Conservation (phyloP, 805 yeast species). For the Saccharomycopsis selenospora region DNA sequence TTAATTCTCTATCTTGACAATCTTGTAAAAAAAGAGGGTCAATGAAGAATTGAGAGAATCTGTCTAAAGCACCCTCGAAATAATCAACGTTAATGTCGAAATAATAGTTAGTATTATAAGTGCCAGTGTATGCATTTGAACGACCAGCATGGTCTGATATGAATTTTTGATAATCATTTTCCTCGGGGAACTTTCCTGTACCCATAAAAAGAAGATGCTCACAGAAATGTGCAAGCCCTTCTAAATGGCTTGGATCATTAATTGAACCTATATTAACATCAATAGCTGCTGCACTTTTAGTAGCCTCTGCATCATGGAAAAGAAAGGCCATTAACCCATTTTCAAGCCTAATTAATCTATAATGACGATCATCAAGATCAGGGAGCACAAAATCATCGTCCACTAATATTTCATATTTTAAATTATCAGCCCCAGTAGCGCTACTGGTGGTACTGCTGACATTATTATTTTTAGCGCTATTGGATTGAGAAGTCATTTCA, state of each 20-base stretch:
- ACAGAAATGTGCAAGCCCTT: slow-evolving; percentile 77
- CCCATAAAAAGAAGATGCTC: slow-evolving; percentile 77
- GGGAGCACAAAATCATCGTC: slow-evolving; percentile 32
- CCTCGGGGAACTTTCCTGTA: slow-evolving; percentile 67
- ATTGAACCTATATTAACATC: slow-evolving; percentile 76
- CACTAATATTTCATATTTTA: slow-evolving; percentile 1
- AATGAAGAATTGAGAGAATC: slow-evolving; percentile 90
- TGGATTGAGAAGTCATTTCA: no score
- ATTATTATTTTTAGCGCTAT: no score
- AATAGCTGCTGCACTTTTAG: slow-evolving; percentile 70
- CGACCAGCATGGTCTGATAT: slow-evolving; percentile 80
- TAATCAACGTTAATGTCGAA: slow-evolving; percentile 75
- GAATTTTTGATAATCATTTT: slow-evolving; percentile 69
- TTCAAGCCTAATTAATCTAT: slow-evolving; percentile 53
- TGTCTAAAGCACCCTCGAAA: slow-evolving; percentile 80
- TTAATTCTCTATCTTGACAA: slow-evolving; percentile 86
- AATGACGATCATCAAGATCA: slow-evolving; percentile 64
- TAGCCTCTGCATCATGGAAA: slow-evolving; percentile 63
- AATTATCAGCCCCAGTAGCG: no score
- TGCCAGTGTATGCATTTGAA: slow-evolving; percentile 87
- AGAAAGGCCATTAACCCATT: slow-evolving; percentile 55
- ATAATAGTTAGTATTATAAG: slow-evolving; percentile 83
- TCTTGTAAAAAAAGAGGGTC: slow-evolving; percentile 55
- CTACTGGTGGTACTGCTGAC: no score
- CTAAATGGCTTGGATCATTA: slow-evolving; percentile 53